Evolutionary conservation across 345 rosid species (phyloP), one percentile per base, ranked within the genome.

Genomic region (Populus tremula): DNA sequence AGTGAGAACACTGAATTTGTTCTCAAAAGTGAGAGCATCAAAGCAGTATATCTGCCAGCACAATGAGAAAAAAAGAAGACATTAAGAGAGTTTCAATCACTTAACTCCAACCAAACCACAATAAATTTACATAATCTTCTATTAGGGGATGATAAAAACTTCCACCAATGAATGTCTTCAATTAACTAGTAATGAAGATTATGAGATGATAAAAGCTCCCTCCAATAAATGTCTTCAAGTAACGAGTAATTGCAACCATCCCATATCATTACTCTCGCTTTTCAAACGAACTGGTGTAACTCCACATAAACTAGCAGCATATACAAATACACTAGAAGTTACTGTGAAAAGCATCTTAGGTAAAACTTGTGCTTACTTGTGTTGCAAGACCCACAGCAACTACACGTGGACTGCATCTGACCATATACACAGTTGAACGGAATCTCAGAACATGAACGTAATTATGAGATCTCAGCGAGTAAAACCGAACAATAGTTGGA

Each of bases 1-100:
- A 1, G 98, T 92, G 77, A 96, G 97, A 53, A 96, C 93, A 72
- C 98, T 93, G 81, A 93, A 92, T 76, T 92, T 96, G 87, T 85
- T 93, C 86, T 92, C 98, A 39, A 96, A 98, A 35, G 98, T 93
- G 27, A 92, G 87, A 31, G 99, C 93, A 78, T 96, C 98, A 77
- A 92, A 92, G 89, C 99, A 96, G 82, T 93, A 93, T 84, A 96
- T 89, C 99, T 96, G 96, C 88, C 87, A 78, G 59, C 74, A 75
- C 76, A 76, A 63, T 65, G 38, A 25, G 33, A 27, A 56, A 54
- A 82, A 73, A 35, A 81, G 65, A 68, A 23, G 47, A 64, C 56
- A 64, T 77, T 20, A 72, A 67, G 63, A 36, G 25, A 54, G 67
- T 67, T 79, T 39, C 63, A 66, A 75, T 47, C 35, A 50, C 65